Evolutionary conservation across 2,329 filamentous ascomycete species (phyloP).

Genomic region (Waltergamsia citrina): DNA sequence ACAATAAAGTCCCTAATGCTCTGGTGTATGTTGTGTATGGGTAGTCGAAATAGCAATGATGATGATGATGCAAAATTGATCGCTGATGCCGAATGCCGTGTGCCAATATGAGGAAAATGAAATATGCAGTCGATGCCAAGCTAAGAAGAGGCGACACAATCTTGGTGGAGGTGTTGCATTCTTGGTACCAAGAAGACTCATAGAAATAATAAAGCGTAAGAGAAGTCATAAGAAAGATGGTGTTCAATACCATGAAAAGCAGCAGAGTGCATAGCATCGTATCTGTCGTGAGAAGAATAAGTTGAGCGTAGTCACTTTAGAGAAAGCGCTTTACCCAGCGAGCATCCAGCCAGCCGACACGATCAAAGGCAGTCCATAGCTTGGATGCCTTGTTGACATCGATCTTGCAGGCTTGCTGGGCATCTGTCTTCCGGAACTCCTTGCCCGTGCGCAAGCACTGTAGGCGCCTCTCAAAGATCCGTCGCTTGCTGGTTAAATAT

Average conservation of each 20-base stretch:
- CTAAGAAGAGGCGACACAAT: neutral
- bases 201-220: neutral
- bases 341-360: constrained; percentile 70
- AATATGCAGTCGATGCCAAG: neutral
- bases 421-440: constrained; percentile 90
- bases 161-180: neutral
- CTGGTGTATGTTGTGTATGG: constrained; percentile 17
- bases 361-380: constrained; percentile 82
- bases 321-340: constrained; percentile 29
- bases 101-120: constrained; percentile 5
- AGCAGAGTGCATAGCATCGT: neutral
- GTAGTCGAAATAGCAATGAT: constrained; percentile 16
- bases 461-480: constrained; percentile 74
- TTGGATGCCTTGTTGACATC: constrained; percentile 97
- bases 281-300: neutral
- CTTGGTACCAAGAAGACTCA: neutral
- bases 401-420: constrained; percentile 94
- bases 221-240: neutral
- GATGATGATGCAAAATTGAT: constrained; percentile 3
- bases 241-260: too few species aligned
- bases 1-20: constrained; percentile 23
- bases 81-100: constrained; percentile 7
- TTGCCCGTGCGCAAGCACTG: constrained; percentile 59
- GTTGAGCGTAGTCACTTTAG: constrained; percentile 9
- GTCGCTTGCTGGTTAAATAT: constrained; percentile 86